These are phyloP conservation scores for Aquilaria agallochum DNA, from an alignment of 441 rosid genomes.

Conservation along the genomic window DNA sequence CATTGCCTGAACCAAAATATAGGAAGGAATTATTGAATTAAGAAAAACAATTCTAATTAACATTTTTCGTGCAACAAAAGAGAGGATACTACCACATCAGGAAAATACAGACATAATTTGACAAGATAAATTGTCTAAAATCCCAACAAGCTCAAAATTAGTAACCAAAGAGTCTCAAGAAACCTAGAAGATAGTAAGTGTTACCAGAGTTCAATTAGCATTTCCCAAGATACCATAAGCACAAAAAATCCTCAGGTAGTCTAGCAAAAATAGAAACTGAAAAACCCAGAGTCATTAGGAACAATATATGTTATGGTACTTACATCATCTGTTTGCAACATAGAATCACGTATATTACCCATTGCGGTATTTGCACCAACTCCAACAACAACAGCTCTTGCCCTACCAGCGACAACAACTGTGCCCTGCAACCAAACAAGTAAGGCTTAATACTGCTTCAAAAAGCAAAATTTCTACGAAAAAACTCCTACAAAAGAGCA, in stretches of 20 bases:
- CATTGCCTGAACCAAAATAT: no score
- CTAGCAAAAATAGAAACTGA: no score
- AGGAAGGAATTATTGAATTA: no score
- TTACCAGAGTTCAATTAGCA: not conserved
- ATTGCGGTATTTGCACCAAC: slow-evolving; percentile 96
- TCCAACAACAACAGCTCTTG: slow-evolving; percentile 92
- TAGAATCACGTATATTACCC: slow-evolving; percentile 98
- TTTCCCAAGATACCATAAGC: slow-evolving; percentile 2
- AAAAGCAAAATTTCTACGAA: slow-evolving; percentile 9
- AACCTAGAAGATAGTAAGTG: no score
- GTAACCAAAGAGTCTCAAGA: no score
- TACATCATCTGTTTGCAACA: slow-evolving; percentile 94
- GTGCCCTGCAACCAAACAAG: slow-evolving; percentile 77
- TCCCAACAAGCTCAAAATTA: no score
- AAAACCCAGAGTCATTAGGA: not conserved
- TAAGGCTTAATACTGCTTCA: slow-evolving; percentile 9
- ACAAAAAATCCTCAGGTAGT: not conserved
- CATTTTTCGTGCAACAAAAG: no score
- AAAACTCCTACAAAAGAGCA: slow-evolving; percentile 7
- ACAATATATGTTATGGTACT: slow-evolving; percentile 13
- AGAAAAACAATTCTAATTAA: no score
- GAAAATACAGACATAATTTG: no score
- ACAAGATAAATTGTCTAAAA: no score
- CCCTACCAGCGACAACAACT: slow-evolving; percentile 86
- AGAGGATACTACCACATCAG: no score